Conservation (phyloP, 2,329 filamentous ascomycete species). For the Fusarium mundagurra region DNA sequence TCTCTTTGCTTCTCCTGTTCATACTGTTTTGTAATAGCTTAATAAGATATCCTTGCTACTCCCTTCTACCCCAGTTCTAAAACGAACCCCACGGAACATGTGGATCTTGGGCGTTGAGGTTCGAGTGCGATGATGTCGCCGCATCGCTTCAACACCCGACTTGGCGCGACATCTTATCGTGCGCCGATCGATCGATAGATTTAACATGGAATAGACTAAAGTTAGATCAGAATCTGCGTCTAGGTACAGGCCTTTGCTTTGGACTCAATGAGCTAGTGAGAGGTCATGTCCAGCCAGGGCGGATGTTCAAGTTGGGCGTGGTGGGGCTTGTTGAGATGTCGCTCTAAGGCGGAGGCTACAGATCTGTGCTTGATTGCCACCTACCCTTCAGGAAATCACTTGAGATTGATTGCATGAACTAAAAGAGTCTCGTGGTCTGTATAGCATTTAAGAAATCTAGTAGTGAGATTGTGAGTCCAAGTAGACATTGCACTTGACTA, state of each 20-base stretch:
- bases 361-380: neutral
- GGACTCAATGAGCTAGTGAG: neutral
- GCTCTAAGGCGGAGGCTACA: constrained; percentile 27
- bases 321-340: constrained; percentile 25
- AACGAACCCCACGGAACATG: neutral
- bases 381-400: neutral
- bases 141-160: neutral
- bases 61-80: neutral
- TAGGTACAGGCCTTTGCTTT: rapidly evolving
- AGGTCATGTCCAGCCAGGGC: constrained; percentile 18
- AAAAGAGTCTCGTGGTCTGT: neutral
- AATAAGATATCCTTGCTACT: neutral
- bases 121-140: neutral
- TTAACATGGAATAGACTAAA: rapidly evolving
- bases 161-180: neutral
- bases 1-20: too few relatives aligned
- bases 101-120: neutral
- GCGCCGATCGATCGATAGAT: neutral
- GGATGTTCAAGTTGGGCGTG: constrained; percentile 30
- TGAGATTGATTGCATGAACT: neutral
- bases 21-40: too few relatives aligned
- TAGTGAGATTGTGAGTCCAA: too few relatives aligned
- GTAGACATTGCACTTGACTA: neutral
- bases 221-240: neutral
- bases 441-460: too few relatives aligned